These are phyloP conservation scores for Candolleomyces efflorescens DNA, from an alignment of 768 basidiomycete genomes.

Conservation along the genomic window DNA sequence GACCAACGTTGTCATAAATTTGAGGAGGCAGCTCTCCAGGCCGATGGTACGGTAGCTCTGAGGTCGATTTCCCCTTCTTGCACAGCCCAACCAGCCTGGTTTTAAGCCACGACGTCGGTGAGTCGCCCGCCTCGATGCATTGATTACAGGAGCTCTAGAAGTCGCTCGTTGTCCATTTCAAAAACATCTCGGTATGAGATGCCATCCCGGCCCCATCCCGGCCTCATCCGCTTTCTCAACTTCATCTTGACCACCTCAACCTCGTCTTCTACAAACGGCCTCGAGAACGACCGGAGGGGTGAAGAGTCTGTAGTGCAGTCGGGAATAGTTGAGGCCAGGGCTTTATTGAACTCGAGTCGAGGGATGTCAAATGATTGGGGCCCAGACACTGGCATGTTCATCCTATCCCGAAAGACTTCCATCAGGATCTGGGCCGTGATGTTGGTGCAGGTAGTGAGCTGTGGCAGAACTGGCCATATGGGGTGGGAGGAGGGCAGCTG, in stretches of 20 bases:
- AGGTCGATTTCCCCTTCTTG: slow-evolving; percentile 18
- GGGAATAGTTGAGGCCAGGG: not conserved
- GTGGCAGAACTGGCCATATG: no score
- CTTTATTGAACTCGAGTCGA: not conserved
- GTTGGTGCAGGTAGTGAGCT: no score
- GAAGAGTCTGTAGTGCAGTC: not conserved
- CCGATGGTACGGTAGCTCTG: slow-evolving; percentile 16
- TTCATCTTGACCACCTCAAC: not conserved
- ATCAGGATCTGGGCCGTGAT: no score
- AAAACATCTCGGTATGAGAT: not conserved
- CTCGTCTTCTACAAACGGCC: not conserved
- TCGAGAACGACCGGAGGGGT: not conserved
- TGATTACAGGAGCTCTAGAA: not conserved
- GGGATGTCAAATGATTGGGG: not conserved
- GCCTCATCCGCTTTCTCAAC: not conserved
- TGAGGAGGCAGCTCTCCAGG: slow-evolving; percentile 18
- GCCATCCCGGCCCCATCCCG: not conserved
- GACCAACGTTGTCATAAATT: slow-evolving; percentile 20
- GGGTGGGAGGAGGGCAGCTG: no score
- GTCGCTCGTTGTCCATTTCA: not conserved
- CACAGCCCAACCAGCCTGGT: not conserved
- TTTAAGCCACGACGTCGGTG: not conserved
- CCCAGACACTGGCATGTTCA: no score
- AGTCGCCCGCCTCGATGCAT: not conserved
- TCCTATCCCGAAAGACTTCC: no score